Percentiles rank a stretch among this genome's conserved stretches.
Evolutionary conservation across 1,139 yeast genomes (phyloP).

Genomic region (Geotrichum europaeum): DNA sequence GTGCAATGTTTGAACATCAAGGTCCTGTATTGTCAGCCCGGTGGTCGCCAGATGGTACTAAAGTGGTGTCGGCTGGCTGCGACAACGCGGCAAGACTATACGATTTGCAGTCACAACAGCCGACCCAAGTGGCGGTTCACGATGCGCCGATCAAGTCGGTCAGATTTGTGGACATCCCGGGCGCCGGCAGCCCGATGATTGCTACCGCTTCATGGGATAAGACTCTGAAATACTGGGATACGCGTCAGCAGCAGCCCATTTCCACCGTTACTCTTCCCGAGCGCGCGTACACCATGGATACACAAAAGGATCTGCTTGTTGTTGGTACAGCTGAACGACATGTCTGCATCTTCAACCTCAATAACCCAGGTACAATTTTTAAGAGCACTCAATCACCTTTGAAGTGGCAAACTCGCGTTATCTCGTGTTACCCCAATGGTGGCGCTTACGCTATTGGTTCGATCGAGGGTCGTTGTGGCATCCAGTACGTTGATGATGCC

Average conservation of each 20-base stretch:
- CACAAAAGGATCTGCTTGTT: slow-evolving; percentile 71
- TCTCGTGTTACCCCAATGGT: slow-evolving; percentile 82
- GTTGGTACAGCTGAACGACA: slow-evolving; percentile 93
- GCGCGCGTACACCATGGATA: slow-evolving; percentile 85
- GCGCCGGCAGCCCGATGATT: slow-evolving; percentile 66
- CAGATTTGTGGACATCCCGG: slow-evolving; percentile 71
- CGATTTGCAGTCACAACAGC: slow-evolving; percentile 77
- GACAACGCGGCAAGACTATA: slow-evolving; percentile 83
- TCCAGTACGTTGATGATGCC: slow-evolving; percentile 81
- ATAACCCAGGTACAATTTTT: slow-evolving; percentile 76
- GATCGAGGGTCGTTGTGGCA: slow-evolving; percentile 95
- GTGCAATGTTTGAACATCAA: slow-evolving; percentile 85
- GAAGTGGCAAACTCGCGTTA: slow-evolving; percentile 81
- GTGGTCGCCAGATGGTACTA: slow-evolving; percentile 83
- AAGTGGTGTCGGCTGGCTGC: slow-evolving; percentile 86
- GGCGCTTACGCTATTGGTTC: slow-evolving; percentile 92
- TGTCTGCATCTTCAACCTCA: slow-evolving; percentile 64
- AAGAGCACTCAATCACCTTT: slow-evolving; percentile 73
- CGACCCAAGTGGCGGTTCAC: slow-evolving; percentile 81
- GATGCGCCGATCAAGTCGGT: slow-evolving; percentile 74
- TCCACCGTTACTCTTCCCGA: slow-evolving; percentile 82
- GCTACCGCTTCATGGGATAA: slow-evolving; percentile 98
- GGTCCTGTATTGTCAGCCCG: slow-evolving; percentile 80
- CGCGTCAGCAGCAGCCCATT: slow-evolving; percentile 79
- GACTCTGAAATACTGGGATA: slow-evolving; percentile 89